Conservation (phyloP, 2,329 filamentous ascomycete genomes). For the Ceratocystis harringtonii region DNA sequence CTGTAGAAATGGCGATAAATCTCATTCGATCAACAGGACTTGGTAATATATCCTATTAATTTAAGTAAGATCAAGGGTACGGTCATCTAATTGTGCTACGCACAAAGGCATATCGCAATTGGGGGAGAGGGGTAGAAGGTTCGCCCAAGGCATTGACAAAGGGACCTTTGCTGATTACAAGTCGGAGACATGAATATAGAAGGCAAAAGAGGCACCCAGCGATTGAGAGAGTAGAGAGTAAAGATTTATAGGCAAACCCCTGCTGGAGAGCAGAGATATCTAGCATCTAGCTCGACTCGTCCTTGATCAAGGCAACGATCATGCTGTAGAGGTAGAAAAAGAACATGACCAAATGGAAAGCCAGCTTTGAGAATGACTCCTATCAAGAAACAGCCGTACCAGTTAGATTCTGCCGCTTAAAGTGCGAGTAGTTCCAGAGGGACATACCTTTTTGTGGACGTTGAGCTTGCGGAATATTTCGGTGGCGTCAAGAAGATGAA, state of each 20-base stretch:
- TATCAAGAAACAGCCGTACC: conserved; percentile 24
- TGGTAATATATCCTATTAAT: too few species aligned
- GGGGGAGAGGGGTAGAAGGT: background rate
- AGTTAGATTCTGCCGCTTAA: background rate
- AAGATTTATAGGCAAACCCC: background rate
- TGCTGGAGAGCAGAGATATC: conserved; percentile 21
- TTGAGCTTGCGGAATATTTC: conserved; percentile 99
- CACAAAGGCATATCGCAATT: too few species aligned
- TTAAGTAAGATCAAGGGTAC: background rate
- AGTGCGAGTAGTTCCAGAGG: background rate
- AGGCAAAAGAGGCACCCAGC: background rate
- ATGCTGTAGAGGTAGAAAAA: conserved; percentile 99
- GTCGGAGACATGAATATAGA: background rate
- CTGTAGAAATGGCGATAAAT: too few species aligned
- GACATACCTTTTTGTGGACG: conserved; percentile 83
- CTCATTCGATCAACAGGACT: too few species aligned
- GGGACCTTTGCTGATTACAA: background rate
- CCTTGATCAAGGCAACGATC: conserved; percentile 91
- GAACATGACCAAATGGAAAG: conserved; percentile 98
- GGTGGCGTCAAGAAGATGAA: conserved; percentile 89
- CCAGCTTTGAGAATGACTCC: conserved; percentile 99
- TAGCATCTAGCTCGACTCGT: conserved; percentile 78
- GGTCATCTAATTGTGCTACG: background rate
- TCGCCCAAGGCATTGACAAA: background rate
- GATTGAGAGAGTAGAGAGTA: background rate